Evolutionary conservation across 805 yeast species (phyloP).

Genomic region (Sungouiella blattae): DNA sequence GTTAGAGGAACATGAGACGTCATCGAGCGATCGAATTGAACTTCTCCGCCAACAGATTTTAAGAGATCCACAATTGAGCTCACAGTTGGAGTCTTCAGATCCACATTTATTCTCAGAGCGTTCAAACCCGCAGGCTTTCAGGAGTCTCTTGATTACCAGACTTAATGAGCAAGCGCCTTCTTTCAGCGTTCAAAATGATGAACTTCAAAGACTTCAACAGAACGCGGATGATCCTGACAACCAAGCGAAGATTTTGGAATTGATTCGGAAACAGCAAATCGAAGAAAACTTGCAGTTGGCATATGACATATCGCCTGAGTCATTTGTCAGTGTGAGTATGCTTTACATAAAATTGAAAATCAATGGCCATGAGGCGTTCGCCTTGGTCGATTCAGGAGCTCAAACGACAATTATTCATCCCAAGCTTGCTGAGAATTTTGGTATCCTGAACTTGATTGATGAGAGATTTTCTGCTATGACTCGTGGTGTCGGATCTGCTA

Average conservation of each 20-base stretch:
- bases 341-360: slow-evolving; percentile 74
- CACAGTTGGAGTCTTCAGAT: slow-evolving; percentile 31
- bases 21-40: slow-evolving; percentile 26
- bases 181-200: slow-evolving; percentile 24
- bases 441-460: slow-evolving; percentile 71
- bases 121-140: slow-evolving; percentile 48
- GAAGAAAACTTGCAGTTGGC: slow-evolving; percentile 81
- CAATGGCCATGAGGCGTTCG: slow-evolving; percentile 78
- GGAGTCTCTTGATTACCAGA: slow-evolving; percentile 31
- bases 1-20: neutral
- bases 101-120: slow-evolving; percentile 49
- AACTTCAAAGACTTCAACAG: slow-evolving; percentile 49
- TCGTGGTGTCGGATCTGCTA: slow-evolving; percentile 82
- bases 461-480: slow-evolving; percentile 78
- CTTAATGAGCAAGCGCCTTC: slow-evolving; percentile 21
- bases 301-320: slow-evolving; percentile 84
- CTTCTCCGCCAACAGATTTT: slow-evolving; percentile 46
- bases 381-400: slow-evolving; percentile 97
- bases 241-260: slow-evolving; percentile 61
- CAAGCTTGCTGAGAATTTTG: slow-evolving; percentile 67
- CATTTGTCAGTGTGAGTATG: slow-evolving; percentile 81
- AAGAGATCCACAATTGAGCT: slow-evolving; percentile 36
- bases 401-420: slow-evolving; percentile 84
- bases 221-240: slow-evolving; percentile 71
- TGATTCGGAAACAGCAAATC: slow-evolving; percentile 66